Evolutionary conservation across 305 asterid species (phyloP), one percentile per base, ranked within the genome.

Genomic region (Fraxinus velutina): DNA sequence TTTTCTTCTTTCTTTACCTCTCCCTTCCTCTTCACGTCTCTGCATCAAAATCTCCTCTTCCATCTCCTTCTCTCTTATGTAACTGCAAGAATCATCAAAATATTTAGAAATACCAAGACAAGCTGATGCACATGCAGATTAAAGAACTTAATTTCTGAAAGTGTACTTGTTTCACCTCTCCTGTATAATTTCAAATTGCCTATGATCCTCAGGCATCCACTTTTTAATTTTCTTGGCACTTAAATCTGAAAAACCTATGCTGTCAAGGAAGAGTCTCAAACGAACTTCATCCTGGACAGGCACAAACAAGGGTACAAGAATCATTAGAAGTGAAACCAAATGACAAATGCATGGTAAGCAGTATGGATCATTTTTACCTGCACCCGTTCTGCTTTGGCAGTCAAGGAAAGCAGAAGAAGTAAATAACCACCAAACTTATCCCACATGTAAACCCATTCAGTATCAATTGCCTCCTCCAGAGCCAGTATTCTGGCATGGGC

Each of bases 361-460:
- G 50, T 79, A 75, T 81, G 4, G 75, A 72, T 80, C 76, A 78
- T 78, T 6, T 6, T 86, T 88, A 96, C 99, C 98, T 96, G 99
- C 83, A 96, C 99, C 85, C 97, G 90, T 86, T 96, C 99, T 24
- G 99, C 99, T 90, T 92, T 93, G 83, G 99, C 97, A 84, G 99
- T 96, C 92, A 96, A 94, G 84, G 98, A 98, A 81, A 96, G 97
- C 92, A 96, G 85, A 86, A 96, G 97, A 88, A 96, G 98, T 17
- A 96, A 91, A 90, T 96, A 96, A 77, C 99, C 98, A 79, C 99
- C 99, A 80, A 96, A 96, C 88, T 92, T 94, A 89, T 96, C 99
- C 99, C 99, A 96, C 99, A 96, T 96, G 91, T 94, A 96, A 66
- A 96, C 99, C 99, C 99, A 96, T 78, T 96, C 99, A 17, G 99